A percentile compares a stretch with the other conserved stretches of the same genome.
Conservation (phyloP, 129 eudicot genomes). For the Tagetes erecta region DNA sequence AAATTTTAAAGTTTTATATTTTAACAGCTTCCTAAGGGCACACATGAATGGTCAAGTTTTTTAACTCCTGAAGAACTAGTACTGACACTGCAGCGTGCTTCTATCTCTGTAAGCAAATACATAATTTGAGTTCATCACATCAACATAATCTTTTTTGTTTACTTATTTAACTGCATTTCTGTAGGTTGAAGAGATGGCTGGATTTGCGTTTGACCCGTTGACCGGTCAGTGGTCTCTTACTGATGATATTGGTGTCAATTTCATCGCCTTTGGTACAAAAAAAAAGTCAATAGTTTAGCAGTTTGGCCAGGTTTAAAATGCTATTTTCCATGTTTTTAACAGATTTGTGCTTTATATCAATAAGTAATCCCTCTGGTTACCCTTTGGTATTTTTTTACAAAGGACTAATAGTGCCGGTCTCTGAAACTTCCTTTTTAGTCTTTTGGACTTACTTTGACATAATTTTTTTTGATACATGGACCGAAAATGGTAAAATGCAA, state of each 20-base stretch:
- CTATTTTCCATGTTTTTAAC: neutral
- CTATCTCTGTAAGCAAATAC: slow-evolving; percentile 60
- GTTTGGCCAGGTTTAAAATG: slow-evolving; percentile 19
- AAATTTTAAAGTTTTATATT: neutral
- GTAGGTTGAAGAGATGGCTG: slow-evolving; percentile 96
- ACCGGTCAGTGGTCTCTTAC: slow-evolving; percentile 79
- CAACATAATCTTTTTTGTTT: neutral
- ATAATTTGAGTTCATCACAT: neutral
- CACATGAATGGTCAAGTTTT: slow-evolving; percentile 91
- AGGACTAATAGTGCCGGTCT: neutral
- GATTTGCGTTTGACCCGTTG: slow-evolving; percentile 78
- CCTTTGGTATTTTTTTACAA: neutral
- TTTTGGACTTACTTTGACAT: neutral
- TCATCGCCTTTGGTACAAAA: slow-evolving; percentile 74
- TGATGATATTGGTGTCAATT: slow-evolving; percentile 81
- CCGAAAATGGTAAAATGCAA: neutral
- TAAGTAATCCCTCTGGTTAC: slow-evolving; percentile 17
- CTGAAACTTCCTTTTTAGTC: neutral
- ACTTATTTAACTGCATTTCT: slow-evolving; percentile 19
- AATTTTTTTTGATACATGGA: neutral
- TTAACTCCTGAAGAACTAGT: slow-evolving; percentile 91
- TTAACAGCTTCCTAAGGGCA: slow-evolving; percentile 88
- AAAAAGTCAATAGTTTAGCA: slow-evolving; percentile 22
- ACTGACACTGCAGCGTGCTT: slow-evolving; percentile 61
- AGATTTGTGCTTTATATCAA: slow-evolving; percentile 14